Evolutionary conservation across 2,329 filamentous ascomycete genomes (phyloP).

Genomic region (Penicillium sclerotiorum): DNA sequence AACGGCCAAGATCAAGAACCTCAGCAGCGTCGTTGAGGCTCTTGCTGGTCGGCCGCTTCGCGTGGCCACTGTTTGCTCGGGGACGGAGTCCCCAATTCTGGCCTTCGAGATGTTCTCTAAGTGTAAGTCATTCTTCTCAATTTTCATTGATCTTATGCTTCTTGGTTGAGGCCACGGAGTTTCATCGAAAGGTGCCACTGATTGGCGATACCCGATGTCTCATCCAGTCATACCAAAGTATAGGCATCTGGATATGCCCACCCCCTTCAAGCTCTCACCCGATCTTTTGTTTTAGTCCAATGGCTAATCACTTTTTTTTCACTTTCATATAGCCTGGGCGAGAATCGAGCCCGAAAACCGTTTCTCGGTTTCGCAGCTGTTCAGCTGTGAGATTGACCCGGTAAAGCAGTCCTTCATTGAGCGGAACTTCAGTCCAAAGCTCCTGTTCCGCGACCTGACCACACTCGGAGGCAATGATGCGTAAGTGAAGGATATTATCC

Average conservation of each 20-base stretch:
- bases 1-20: slow-evolving; percentile 31
- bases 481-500: slow-evolving; percentile 45
- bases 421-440: slow-evolving; percentile 56
- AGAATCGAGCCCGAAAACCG: slow-evolving; percentile 23
- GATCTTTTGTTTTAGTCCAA: no score
- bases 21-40: slow-evolving; percentile 48
- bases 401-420: slow-evolving; percentile 68
- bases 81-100: slow-evolving; percentile 73
- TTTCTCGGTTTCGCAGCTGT: slow-evolving; percentile 58
- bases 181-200: no score
- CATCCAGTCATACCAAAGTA: no score
- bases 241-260: no score
- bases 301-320: background rate
- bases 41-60: slow-evolving; percentile 48
- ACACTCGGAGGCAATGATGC: slow-evolving; percentile 52
- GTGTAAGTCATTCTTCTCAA: slow-evolving; percentile 33
- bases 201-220: no score
- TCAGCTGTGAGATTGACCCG: slow-evolving; percentile 65
- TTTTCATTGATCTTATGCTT: slow-evolving; percentile 25
- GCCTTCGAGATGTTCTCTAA: slow-evolving; percentile 62
- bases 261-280: no score
- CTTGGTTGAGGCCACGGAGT: no score
- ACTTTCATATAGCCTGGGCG: slow-evolving; percentile 20
- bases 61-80: slow-evolving; percentile 75
- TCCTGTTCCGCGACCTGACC: slow-evolving; percentile 65